Evolutionary conservation across 2,329 filamentous ascomycete genomes (phyloP), one percentile per base, ranked within the genome.

Genomic region (Akanthomyces lecanii): DNA sequence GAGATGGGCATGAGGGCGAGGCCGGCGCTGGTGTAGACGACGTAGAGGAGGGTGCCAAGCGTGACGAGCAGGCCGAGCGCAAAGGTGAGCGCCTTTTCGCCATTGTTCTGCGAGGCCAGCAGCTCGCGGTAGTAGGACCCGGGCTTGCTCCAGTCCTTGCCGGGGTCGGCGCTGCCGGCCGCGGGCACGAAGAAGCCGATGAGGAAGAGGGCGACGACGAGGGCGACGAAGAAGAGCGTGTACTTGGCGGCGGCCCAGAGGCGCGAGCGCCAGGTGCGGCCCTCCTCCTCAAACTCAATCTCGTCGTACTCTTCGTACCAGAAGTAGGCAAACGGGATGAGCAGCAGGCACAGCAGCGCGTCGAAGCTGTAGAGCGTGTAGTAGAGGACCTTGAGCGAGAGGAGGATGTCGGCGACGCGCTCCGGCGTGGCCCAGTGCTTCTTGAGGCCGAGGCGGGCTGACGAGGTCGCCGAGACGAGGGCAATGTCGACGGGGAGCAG

Each of bases 261-360:
- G 61, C 92, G 85, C 71, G 86, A 84, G 7, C 81, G 82, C 64
- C 89, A 75, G 2, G 89, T 89, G 73, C 93, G 88, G 36, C 85
- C 86, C 38, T 91, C 90, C 70, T 96, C 91, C 70, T 96, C 91
- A 40, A 89, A 84, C 65, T 92, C 92, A 23, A 94, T 88, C 77
- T 97, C 92, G 71, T 97, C 94, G 68, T 96, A 96, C 75, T 98
- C 95, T 75, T 99, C 95, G 71, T 96, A 95, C 87, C 90, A 97
- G 75, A 99, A 99, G 79, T 99, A 99, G 54, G 93, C 89, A 73
- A 99, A 99, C 0, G 95, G 95, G 23, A 98, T 89, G 51, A 97
- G 85, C 21, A 98, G 75, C 52, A 99, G 81, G 72, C 95, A 99
- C 12, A 99, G 85, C 6, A 97, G 74, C 1, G 92, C 91, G 75